Evolutionary conservation across 2,329 filamentous ascomycete species (phyloP).

Genomic region (Neonectria punicea): DNA sequence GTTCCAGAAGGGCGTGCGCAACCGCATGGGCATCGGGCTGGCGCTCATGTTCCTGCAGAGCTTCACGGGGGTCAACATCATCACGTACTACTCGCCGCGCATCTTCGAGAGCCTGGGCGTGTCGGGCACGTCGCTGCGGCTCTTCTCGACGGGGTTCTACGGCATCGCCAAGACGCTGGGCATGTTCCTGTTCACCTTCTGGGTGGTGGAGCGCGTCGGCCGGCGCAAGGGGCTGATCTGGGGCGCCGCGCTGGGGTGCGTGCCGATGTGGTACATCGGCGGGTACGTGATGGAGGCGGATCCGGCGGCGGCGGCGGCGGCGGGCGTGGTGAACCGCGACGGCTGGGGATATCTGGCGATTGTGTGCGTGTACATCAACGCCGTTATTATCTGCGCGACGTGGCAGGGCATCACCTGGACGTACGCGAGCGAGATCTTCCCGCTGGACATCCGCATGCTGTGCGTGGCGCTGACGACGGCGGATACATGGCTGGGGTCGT

Average conservation of each 20-base stretch:
- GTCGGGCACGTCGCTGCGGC: conserved; percentile 44
- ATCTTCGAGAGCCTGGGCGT: conserved; percentile 53
- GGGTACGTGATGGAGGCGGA: conserved; percentile 49
- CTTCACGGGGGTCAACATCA: conserved; percentile 63
- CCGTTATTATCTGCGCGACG: conserved; percentile 50
- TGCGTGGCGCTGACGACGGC: conserved; percentile 49
- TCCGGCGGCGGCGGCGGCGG: conserved; percentile 52
- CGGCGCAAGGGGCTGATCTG: conserved; percentile 59
- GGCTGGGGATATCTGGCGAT: conserved; percentile 58
- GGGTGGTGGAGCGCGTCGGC: conserved; percentile 59
- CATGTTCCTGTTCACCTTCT: conserved; percentile 53
- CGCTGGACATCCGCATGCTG: conserved; percentile 49
- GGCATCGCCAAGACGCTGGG: conserved; percentile 52
- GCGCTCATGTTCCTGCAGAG: conserved; percentile 59
- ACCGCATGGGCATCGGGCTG: conserved; percentile 56
- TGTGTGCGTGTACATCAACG: conserved; percentile 57
- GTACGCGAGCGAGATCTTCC: conserved; percentile 61
- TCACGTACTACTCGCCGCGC: conserved; percentile 64
- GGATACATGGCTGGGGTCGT: conserved; percentile 52
- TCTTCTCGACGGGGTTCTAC: conserved; percentile 55
- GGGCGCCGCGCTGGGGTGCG: conserved; percentile 49
- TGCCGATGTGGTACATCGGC: conserved; percentile 55
- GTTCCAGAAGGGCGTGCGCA: conserved; percentile 49
- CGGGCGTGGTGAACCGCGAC: conserved; percentile 56
- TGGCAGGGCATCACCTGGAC: conserved; percentile 58